Evolutionary conservation across 345 rosid species (phyloP).

Genomic region (Salix purpurea): DNA sequence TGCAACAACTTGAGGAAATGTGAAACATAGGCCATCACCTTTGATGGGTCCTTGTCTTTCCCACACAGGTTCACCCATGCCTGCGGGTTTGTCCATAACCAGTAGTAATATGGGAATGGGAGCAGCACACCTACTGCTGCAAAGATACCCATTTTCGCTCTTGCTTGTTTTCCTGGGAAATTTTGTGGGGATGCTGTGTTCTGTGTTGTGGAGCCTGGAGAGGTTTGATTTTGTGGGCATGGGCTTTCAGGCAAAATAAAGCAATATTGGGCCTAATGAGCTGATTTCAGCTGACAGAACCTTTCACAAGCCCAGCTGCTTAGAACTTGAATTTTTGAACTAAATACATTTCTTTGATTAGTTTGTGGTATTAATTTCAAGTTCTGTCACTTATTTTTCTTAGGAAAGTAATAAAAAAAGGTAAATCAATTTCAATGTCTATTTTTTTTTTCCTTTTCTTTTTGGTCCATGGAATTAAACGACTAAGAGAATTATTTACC

Average conservation of each 20-base stretch:
- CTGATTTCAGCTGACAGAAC: neutral
- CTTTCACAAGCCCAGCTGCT: neutral
- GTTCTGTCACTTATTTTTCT: too few relatives aligned
- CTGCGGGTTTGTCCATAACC: conserved; percentile 74
- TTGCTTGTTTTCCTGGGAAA: neutral
- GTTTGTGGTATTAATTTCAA: too few relatives aligned
- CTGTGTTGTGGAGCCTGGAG: neutral
- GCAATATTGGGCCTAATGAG: neutral
- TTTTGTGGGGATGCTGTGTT: neutral
- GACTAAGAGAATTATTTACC: too few relatives aligned
- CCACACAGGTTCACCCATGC: conserved; percentile 78
- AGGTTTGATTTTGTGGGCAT: neutral
- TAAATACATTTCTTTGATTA: neutral
- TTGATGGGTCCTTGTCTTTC: conserved; percentile 63
- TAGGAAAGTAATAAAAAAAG: too few relatives aligned
- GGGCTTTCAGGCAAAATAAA: neutral
- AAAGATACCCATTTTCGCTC: conserved; percentile 47
- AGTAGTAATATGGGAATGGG: conserved; percentile 84
- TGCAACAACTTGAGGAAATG: conserved; percentile 74
- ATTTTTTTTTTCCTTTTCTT: too few relatives aligned
- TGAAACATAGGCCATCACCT: conserved; percentile 64
- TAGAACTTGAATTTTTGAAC: neutral
- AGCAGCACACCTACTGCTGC: conserved; percentile 60
- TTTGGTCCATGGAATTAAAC: too few relatives aligned
- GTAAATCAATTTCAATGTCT: too few relatives aligned